Evolutionary conservation across 805 yeast species (phyloP), one percentile per base, ranked within the genome.

Genomic region (Wickerhamiella bombiphila): DNA sequence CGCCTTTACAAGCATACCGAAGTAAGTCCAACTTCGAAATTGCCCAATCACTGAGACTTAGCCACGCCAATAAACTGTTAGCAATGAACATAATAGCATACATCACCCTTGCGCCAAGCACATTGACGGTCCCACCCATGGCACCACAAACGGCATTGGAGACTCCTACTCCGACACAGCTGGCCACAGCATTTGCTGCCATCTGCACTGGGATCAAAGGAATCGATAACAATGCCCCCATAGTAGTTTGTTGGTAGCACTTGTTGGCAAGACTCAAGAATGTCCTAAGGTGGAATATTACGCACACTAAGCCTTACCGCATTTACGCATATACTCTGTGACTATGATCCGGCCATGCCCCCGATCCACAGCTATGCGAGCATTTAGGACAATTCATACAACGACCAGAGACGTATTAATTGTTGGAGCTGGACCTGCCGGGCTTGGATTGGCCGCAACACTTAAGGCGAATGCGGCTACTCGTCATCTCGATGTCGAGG

Each of bases 361-460:
- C n/a, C n/a, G n/a, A n/a, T n/a, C n/a, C n/a, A n/a, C n/a, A n/a
- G n/a, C n/a, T n/a, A n/a, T n/a, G n/a, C n/a, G n/a, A n/a, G n/a
- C n/a, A n/a, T n/a, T n/a, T n/a, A n/a, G n/a, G n/a, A n/a, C n/a
- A n/a, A n/a, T n/a, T n/a, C n/a, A n/a, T n/a, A n/a, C n/a, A n/a
- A n/a, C n/a, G n/a, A n/a, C n/a, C n/a, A 13, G 47, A 21, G 96
- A 88, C 57, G 71, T 91, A 16, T 76, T 82, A 5, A 80, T 91
- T 38, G 80, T 91, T 26, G 98, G 98, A 26, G 97, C 93, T 5
- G 98, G 98, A 0, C 95, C 97, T 1, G 97, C 97, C 1, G 98
- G 98, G 0, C 61, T 91, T 40, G 77, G 94, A 1, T 61, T 91
- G 26, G 76, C 91, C 4, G 70, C 94, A 0, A 93, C 93, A 0